Percentiles rank a stretch among this genome's conserved stretches.
These are phyloP conservation scores for Beverwykella pulmonaria DNA, from an alignment of 495 filamentous ascomycete genomes.

Conservation along the genomic window DNA sequence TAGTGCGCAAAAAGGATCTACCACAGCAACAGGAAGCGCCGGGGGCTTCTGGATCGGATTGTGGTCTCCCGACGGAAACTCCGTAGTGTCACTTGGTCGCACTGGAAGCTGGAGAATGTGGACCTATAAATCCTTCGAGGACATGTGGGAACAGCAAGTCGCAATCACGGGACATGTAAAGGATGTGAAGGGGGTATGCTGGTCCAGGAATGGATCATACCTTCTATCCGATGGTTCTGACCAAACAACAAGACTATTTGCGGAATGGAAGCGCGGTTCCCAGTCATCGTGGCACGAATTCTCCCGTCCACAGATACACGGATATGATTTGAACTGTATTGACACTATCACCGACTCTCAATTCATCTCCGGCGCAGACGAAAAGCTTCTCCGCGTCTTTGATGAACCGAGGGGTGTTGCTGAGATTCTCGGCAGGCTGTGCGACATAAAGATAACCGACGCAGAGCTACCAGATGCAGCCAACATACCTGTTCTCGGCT, in stretches of 20 bases:
- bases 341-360: constrained; percentile 67
- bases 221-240: constrained; percentile 86
- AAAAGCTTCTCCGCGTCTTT: constrained; percentile 95
- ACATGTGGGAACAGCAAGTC: constrained; percentile 72
- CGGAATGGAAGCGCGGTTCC: constrained; percentile 69
- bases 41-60: constrained; percentile 96
- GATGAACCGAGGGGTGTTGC: constrained; percentile 85
- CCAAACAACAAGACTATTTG: constrained; percentile 91
- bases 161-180: constrained; percentile 84
- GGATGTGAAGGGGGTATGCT: constrained; percentile 75
- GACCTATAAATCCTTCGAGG: constrained; percentile 58
- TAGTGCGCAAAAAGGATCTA: constrained; percentile 88
- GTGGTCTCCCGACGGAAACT: constrained; percentile 79
- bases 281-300: constrained; percentile 86
- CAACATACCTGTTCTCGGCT: constrained; percentile 88
- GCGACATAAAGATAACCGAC: constrained; percentile 55
- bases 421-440: constrained; percentile 67
- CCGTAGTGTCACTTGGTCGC: constrained; percentile 78
- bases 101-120: constrained; percentile 94
- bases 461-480: constrained; percentile 77
- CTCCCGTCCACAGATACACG: constrained; percentile 93
- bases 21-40: constrained; percentile 90
- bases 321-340: constrained; percentile 96
- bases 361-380: constrained; percentile 96
- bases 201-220: constrained; percentile 82